phyloP scores from a whole-genome alignment of 1,284 basidiomycete species.

The Fomitopsis pinicola region DNA sequence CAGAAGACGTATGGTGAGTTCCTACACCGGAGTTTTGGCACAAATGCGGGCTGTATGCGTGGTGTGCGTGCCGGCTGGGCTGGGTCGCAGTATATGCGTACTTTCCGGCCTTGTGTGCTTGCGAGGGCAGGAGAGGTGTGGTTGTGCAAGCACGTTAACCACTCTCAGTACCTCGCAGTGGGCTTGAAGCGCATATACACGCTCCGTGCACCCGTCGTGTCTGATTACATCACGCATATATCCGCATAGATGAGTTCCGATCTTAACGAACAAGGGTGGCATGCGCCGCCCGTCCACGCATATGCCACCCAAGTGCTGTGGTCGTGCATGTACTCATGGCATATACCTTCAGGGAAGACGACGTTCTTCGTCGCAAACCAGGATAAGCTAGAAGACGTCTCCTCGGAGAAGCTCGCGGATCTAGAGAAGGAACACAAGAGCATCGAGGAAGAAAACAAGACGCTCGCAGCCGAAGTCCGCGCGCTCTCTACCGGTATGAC shows the following conservation, averaged over 20 bases:
- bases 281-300: background rate
- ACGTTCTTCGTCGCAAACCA: constrained; percentile 81
- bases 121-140: too few relatives aligned
- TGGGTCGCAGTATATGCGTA: background rate
- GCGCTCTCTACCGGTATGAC: constrained; percentile 43
- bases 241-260: too few relatives aligned
- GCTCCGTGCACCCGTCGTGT: too few relatives aligned
- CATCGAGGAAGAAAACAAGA: constrained; percentile 60
- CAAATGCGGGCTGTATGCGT: too few relatives aligned
- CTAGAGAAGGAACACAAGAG: constrained; percentile 52
- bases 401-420: constrained; percentile 50
- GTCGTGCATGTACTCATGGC: background rate
- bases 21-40: background rate
- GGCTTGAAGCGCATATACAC: too few relatives aligned
- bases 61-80: too few relatives aligned
- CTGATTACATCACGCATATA: background rate
- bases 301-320: background rate
- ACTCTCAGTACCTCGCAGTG: too few relatives aligned
- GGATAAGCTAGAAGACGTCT: constrained; percentile 55
- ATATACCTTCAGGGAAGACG: constrained; percentile 59
- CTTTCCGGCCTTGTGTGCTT: too few relatives aligned
- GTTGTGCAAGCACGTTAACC: too few relatives aligned
- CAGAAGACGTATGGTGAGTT: constrained; percentile 75
- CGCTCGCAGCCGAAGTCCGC: constrained; percentile 47
- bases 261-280: background rate